These are phyloP conservation scores for Naganishia friedmannii DNA, from an alignment of 768 basidiomycete genomes.

Conservation along the genomic window DNA sequence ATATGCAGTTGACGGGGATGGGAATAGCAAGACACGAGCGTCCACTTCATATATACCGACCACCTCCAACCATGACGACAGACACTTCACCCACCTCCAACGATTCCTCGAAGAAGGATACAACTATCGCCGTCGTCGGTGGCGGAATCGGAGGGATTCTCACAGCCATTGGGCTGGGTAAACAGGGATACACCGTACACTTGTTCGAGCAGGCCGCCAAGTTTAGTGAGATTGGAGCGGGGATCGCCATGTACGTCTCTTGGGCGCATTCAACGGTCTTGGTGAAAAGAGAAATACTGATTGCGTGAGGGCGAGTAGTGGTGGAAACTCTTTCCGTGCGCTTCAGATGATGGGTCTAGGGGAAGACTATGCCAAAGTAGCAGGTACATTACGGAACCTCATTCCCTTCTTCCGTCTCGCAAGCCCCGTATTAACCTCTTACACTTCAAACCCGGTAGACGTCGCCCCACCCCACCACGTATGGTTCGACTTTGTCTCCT, in stretches of 20 bases:
- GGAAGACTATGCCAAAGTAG: constrained; percentile 17
- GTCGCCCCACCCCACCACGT: constrained; percentile 5
- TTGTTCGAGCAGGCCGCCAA: constrained; percentile 27
- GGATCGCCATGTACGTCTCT: constrained; percentile 17
- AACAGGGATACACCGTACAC: constrained; percentile 30
- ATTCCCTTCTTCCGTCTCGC: too few relatives aligned
- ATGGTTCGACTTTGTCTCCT: constrained; percentile 16
- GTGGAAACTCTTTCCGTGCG: constrained; percentile 18
- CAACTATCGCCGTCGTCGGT: constrained; percentile 35
- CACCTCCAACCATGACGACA: neutral
- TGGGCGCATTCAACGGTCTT: neutral
- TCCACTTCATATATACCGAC: too few relatives aligned
- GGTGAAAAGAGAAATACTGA: neutral
- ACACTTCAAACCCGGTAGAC: neutral
- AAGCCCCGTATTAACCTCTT: too few relatives aligned
- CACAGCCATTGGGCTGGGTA: constrained; percentile 35
- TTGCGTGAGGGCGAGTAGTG: neutral
- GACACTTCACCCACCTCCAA: neutral
- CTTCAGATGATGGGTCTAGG: constrained; percentile 24
- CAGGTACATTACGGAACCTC: too few relatives aligned
- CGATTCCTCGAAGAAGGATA: neutral
- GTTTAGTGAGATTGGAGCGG: constrained; percentile 25
- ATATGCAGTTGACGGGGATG: too few relatives aligned
- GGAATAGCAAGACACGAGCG: too few relatives aligned
- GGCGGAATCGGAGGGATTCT: constrained; percentile 36